Evolutionary conservation across 495 filamentous ascomycete genomes (phyloP).

Genomic region (Podospora bellae-mahoneyi): DNA sequence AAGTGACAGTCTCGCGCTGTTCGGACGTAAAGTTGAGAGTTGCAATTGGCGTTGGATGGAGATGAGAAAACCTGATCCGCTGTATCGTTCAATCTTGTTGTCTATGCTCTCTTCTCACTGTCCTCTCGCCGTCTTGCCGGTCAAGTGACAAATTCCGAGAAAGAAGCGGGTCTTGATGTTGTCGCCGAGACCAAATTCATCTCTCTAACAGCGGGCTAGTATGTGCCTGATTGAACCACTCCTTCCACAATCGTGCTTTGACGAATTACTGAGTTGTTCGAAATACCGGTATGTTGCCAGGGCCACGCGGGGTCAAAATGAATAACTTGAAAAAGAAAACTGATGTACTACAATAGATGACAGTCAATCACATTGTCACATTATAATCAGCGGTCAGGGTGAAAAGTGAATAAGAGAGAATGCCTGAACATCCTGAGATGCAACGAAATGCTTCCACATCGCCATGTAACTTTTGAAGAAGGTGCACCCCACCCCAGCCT

Average conservation of each 20-base stretch:
- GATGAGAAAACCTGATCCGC: background rate
- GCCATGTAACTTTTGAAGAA: no score
- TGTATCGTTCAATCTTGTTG: background rate
- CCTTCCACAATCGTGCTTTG: background rate
- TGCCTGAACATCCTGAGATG: background rate
- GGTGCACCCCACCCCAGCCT: background rate
- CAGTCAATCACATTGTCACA: background rate
- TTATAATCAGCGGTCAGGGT: background rate
- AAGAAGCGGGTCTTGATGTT: background rate
- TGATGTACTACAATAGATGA: background rate
- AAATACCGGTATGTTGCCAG: background rate
- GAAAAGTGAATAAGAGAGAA: background rate
- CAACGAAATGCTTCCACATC: background rate
- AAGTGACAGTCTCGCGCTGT: background rate
- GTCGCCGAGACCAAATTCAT: background rate
- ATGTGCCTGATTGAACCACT: background rate
- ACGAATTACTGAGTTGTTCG: background rate
- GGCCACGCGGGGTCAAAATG: background rate
- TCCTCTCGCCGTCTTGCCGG: background rate
- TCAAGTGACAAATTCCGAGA: background rate
- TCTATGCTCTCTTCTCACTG: background rate
- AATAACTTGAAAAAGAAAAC: background rate
- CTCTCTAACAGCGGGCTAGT: background rate
- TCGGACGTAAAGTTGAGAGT: background rate
- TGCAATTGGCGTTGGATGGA: background rate